phyloP scores from a whole-genome alignment of 768 basidiomycete species.

The Hygrocybe coccinea region DNA sequence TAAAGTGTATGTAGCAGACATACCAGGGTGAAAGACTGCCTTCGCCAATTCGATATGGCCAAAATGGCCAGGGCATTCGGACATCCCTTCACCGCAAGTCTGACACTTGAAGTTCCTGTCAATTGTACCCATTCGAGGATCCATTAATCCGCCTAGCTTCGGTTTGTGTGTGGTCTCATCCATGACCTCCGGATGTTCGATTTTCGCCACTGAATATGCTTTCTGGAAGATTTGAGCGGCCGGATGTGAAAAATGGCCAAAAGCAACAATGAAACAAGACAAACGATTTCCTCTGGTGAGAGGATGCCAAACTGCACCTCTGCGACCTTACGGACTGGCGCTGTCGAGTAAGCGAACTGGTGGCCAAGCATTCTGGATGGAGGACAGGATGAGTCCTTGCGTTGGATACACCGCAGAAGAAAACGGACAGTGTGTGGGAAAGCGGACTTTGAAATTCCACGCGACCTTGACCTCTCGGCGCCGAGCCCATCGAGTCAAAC shows the following conservation, averaged over 20 bases:
- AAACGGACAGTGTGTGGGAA: not conserved
- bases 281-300: slow-evolving; percentile 96
- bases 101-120: slow-evolving; percentile 98
- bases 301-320: slow-evolving; percentile 99
- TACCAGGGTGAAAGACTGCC: slow-evolving; percentile 96
- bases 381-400: not conserved
- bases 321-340: slow-evolving; percentile 91
- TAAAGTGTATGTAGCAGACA: slow-evolving; percentile 24
- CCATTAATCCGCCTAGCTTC: slow-evolving; percentile 93
- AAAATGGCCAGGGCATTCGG: slow-evolving; percentile 98
- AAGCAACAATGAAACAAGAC: slow-evolving; percentile 29
- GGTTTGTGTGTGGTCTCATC: slow-evolving; percentile 89
- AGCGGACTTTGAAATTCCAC: not conserved
- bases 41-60: slow-evolving; percentile 96
- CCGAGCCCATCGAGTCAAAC: not conserved
- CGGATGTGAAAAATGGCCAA: not conserved
- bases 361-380: slow-evolving; percentile 67
- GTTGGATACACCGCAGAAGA: not conserved
- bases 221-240: slow-evolving; percentile 50
- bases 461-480: not conserved
- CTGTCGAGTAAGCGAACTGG: slow-evolving; percentile 88
- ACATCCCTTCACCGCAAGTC: slow-evolving; percentile 99
- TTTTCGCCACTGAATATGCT: slow-evolving; percentile 97
- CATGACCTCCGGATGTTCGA: slow-evolving; percentile 98
- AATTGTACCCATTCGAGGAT: slow-evolving; percentile 96